A percentile compares a stretch with the other conserved stretches of the same genome.
phyloP scores from a whole-genome alignment of 2,329 filamentous ascomycete species.

The Diaporthe ilicicola region DNA sequence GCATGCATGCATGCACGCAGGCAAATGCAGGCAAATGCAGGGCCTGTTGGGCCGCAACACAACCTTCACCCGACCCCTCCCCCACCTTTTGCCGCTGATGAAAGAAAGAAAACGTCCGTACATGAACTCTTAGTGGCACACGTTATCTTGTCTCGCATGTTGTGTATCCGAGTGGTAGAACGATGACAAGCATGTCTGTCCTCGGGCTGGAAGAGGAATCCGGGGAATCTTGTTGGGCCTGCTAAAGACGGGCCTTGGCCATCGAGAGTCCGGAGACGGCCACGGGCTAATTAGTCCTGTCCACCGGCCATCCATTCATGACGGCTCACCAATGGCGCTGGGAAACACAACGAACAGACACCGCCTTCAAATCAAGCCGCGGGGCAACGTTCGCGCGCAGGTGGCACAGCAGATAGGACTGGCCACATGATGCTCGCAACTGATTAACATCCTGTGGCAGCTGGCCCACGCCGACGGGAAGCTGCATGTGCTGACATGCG shows the following conservation, averaged over 20 bases:
- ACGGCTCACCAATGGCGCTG: too few relatives aligned
- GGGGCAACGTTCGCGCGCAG: slow-evolving; percentile 8
- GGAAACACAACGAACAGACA: neutral
- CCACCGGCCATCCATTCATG: neutral
- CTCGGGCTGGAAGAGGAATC: neutral
- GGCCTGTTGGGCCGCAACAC: slow-evolving; percentile 12
- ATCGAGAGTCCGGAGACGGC: neutral
- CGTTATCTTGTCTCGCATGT: neutral
- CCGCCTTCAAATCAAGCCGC: neutral
- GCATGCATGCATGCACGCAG: too few relatives aligned
- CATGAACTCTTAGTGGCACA: neutral
- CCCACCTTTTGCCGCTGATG: neutral
- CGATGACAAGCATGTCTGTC: neutral
- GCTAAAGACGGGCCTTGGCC: neutral
- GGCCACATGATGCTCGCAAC: slow-evolving; percentile 9
- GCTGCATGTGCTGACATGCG: slow-evolving; percentile 1
- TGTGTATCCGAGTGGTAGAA: neutral
- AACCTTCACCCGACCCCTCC: neutral
- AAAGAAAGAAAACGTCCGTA: neutral
- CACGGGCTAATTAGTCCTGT: neutral
- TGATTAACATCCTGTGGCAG: neutral
- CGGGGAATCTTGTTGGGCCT: neutral
- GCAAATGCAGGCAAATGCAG: too few relatives aligned
- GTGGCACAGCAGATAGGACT: slow-evolving; percentile 6
- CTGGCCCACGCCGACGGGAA: neutral